These are phyloP conservation scores for Calocybe gangraenosa DNA, from an alignment of 768 basidiomycete species.

Conservation along the genomic window DNA sequence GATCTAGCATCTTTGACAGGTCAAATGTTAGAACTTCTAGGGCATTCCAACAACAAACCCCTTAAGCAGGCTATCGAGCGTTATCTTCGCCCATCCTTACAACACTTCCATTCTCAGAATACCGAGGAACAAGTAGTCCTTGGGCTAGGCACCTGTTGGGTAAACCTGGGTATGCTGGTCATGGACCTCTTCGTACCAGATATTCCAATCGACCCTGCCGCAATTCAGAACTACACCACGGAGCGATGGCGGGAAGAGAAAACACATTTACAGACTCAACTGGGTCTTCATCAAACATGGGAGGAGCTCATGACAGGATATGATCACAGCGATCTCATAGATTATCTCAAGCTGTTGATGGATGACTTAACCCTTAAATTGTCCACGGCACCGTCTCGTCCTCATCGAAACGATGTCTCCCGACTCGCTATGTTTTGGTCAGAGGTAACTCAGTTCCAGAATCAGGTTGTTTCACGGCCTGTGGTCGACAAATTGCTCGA, in stretches of 20 bases:
- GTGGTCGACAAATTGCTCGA: constrained; percentile 48
- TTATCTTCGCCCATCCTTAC: constrained; percentile 23
- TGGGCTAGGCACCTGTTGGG: constrained; percentile 43
- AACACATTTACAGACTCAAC: constrained; percentile 39
- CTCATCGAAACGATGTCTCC: constrained; percentile 36
- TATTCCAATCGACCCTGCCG: constrained; percentile 82
- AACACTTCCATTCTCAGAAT: constrained; percentile 10
- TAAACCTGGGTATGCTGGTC: constrained; percentile 55
- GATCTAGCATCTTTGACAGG: constrained; percentile 18
- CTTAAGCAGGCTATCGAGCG: constrained; percentile 30
- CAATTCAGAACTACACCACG: constrained; percentile 45
- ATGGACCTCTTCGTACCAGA: constrained; percentile 78
- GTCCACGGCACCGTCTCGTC: constrained; percentile 21
- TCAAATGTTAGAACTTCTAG: constrained; percentile 26
- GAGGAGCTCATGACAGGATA: constrained; percentile 60
- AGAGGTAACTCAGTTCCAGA: constrained; percentile 73
- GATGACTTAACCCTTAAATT: constrained; percentile 25
- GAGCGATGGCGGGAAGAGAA: constrained; percentile 42
- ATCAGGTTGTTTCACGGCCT: constrained; percentile 43
- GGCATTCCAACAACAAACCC: constrained; percentile 26
- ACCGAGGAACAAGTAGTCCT: constrained; percentile 9
- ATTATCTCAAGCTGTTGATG: constrained; percentile 37
- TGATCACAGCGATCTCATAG: constrained; percentile 40
- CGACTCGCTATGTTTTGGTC: constrained; percentile 65
- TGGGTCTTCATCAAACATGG: constrained; percentile 48